phyloP scores from a whole-genome alignment of 495 filamentous ascomycete species.

The Neurospora sp. region DNA sequence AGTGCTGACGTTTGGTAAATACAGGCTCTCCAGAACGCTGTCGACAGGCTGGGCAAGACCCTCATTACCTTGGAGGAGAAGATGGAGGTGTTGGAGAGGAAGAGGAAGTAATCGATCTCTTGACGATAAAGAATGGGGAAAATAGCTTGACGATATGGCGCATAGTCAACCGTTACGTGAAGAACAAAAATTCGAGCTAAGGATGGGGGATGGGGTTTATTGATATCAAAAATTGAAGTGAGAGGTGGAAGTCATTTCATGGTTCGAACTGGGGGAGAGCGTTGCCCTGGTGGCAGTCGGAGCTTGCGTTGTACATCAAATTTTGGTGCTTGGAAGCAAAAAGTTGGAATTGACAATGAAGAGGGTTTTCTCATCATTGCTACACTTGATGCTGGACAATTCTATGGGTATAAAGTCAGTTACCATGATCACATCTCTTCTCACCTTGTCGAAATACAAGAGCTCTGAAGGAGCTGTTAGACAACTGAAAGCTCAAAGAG shows the following conservation, averaged over 20 bases:
- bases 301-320: background rate
- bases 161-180: background rate
- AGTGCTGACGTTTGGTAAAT: slow-evolving; percentile 7
- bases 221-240: background rate
- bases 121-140: background rate
- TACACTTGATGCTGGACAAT: background rate
- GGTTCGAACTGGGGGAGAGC: background rate
- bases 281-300: background rate
- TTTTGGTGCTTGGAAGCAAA: background rate
- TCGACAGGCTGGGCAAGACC: slow-evolving; percentile 76
- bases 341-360: background rate
- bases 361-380: background rate
- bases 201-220: background rate
- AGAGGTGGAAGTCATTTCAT: background rate
- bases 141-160: background rate
- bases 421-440: background rate
- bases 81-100: slow-evolving; percentile 54
- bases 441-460: background rate
- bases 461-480: background rate
- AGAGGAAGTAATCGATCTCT: slow-evolving; percentile 30
- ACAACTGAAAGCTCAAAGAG: background rate
- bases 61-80: slow-evolving; percentile 73
- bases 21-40: slow-evolving; percentile 80
- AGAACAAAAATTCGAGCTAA: background rate
- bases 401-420: background rate